A percentile compares a stretch with the other conserved stretches of the same genome.
Conservation (phyloP, 768 basidiomycete genomes). For the Steccherinum ochraceum region DNA sequence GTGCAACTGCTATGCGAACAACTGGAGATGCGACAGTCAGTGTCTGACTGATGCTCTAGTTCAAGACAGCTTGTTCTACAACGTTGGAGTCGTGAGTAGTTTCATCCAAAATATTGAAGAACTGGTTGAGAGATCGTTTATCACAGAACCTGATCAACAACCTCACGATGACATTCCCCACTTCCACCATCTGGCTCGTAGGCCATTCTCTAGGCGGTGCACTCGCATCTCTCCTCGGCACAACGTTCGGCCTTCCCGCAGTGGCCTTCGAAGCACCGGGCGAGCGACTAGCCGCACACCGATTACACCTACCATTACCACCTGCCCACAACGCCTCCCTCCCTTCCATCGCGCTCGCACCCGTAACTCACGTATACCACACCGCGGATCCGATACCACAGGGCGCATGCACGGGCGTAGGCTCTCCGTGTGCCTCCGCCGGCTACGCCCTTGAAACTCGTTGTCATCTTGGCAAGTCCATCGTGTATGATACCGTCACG, state of each 20-base stretch:
- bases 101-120: background rate
- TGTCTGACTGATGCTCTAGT: slow-evolving; percentile 83
- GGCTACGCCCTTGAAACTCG: slow-evolving; percentile 61
- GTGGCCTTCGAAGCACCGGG: slow-evolving; percentile 64
- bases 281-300: slow-evolving; percentile 52
- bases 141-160: slow-evolving; percentile 50
- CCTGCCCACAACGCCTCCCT: slow-evolving; percentile 17
- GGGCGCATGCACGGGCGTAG: slow-evolving; percentile 44
- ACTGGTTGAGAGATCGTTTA: background rate
- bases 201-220: slow-evolving; percentile 61
- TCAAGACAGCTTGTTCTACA: slow-evolving; percentile 90
- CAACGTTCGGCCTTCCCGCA: slow-evolving; percentile 59
- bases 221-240: slow-evolving; percentile 55
- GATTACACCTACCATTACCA: slow-evolving; percentile 60
- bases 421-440: slow-evolving; percentile 49
- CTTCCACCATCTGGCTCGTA: slow-evolving; percentile 54
- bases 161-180: slow-evolving; percentile 50
- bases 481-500: slow-evolving; percentile 65
- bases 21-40: slow-evolving; percentile 68
- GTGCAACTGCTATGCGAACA: slow-evolving; percentile 76
- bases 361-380: slow-evolving; percentile 47
- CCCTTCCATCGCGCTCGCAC: slow-evolving; percentile 12
- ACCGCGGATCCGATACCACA: slow-evolving; percentile 70
- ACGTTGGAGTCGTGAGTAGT: slow-evolving; percentile 68
- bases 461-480: slow-evolving; percentile 58